These are phyloP conservation scores for Exophiala xenobiotica DNA, from an alignment of 2,329 filamentous ascomycete genomes.

Conservation along the genomic window DNA sequence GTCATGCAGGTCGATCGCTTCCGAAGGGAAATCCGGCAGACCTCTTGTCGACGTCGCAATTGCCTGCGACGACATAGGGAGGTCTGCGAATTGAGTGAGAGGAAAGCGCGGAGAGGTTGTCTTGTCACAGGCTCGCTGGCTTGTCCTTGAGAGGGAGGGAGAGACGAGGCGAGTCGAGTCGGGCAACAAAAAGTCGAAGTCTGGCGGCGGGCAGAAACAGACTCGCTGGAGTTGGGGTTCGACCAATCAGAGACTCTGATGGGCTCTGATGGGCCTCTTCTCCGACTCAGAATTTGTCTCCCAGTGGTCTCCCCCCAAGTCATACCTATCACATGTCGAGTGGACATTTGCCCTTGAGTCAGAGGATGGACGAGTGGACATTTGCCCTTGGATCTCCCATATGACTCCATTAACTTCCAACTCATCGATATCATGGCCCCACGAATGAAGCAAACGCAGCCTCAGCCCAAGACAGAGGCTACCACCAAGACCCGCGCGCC, in stretches of 20 bases:
- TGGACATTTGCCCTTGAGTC: background rate
- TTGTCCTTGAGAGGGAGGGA: conserved; percentile 2
- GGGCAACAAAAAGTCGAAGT: conserved; percentile 11
- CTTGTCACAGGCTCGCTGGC: conserved; percentile 2
- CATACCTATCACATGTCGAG: background rate
- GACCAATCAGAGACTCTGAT: conserved; percentile 12
- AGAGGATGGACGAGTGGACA: background rate
- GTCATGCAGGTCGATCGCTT: conserved; percentile 12
- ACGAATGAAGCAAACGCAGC: conserved; percentile 16
- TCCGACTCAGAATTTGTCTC: conserved; percentile 2
- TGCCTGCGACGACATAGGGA: conserved; percentile 30
- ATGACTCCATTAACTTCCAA: background rate
- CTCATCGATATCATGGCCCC: conserved; percentile 17
- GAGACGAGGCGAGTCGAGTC: no score
- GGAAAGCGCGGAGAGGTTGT: conserved; percentile 8
- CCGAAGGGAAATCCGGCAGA: conserved; percentile 29
- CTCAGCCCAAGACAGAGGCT: background rate
- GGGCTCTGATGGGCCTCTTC: no score
- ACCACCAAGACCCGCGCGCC: conserved; percentile 37
- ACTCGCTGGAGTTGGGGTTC: background rate
- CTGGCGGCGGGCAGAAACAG: conserved; percentile 3
- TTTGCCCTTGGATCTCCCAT: background rate
- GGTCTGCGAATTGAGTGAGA: conserved; percentile 24
- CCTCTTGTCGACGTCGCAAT: conserved; percentile 30
- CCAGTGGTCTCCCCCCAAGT: no score